Evolutionary conservation across 1,284 basidiomycete species (phyloP).

Genomic region (Gymnopus androsaceus): DNA sequence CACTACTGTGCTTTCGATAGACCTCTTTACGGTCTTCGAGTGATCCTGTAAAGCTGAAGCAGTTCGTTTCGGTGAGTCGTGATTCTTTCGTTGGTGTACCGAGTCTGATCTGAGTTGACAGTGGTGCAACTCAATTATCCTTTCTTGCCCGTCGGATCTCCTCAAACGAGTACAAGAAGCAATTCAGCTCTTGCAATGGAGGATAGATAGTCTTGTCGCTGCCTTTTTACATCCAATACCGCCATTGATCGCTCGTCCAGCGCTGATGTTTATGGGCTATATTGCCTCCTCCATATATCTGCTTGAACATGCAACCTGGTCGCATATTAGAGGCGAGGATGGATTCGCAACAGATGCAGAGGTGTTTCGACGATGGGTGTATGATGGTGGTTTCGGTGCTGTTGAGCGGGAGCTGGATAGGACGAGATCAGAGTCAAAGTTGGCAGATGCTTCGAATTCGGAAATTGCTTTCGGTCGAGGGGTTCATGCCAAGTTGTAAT

Average conservation of each 20-base stretch:
- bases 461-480: conserved; percentile 12
- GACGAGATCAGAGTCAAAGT: conserved; percentile 24
- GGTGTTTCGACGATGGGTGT: conserved; percentile 59
- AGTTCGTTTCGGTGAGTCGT: conserved; percentile 38
- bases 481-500: conserved; percentile 9
- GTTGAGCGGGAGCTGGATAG: conserved; percentile 45
- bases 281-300: conserved; percentile 54
- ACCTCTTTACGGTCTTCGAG: conserved; percentile 60
- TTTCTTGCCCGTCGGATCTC: conserved; percentile 40
- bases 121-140: conserved; percentile 55
- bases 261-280: conserved; percentile 58
- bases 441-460: background rate
- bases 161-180: conserved; percentile 26
- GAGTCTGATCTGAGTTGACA: conserved; percentile 26
- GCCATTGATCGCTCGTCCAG: conserved; percentile 53
- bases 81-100: background rate
- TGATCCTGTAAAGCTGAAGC: conserved; percentile 33
- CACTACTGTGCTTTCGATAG: conserved; percentile 65
- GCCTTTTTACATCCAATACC: conserved; percentile 41
- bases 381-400: conserved; percentile 48
- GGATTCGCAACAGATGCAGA: conserved; percentile 46
- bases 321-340: conserved; percentile 34
- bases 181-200: conserved; percentile 35
- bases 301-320: conserved; percentile 69
- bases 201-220: conserved; percentile 37